phyloP scores from a whole-genome alignment of 805 yeast genomes.

The Wickerhamomyces rabaulensis region DNA sequence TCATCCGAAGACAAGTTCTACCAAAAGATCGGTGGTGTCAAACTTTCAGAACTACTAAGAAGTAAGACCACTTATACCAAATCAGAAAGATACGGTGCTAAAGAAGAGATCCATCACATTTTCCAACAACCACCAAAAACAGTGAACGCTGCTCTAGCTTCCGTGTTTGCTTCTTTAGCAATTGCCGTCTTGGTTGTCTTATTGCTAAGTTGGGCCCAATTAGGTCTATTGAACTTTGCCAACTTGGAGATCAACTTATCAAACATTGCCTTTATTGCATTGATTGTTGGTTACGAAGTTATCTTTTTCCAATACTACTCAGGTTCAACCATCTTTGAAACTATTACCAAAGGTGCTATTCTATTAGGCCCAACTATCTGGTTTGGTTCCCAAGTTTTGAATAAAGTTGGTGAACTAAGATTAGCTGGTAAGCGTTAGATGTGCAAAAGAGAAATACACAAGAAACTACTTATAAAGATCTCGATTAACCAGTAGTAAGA shows the following conservation, averaged over 20 bases:
- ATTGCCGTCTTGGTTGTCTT: conserved; percentile 11
- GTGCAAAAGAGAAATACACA: not conserved
- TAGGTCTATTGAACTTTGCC: conserved; percentile 18
- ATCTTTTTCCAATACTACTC: conserved; percentile 23
- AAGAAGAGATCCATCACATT: conserved; percentile 24
- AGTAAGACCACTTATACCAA: conserved; percentile 10
- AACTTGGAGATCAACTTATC: conserved; percentile 14
- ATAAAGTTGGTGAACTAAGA: conserved; percentile 23
- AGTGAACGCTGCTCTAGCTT: conserved; percentile 16
- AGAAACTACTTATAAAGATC: not conserved
- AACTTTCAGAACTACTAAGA: conserved; percentile 14
- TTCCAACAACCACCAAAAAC: conserved; percentile 19
- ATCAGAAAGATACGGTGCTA: conserved; percentile 16
- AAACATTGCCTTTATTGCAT: conserved; percentile 15
- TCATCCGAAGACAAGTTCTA: conserved; percentile 4
- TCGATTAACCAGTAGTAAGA: not conserved
- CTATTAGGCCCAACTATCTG: conserved; percentile 23
- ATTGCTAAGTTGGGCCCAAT: conserved; percentile 14
- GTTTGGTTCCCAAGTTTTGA: conserved; percentile 24
- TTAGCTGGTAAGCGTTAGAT: conserved; percentile 23
- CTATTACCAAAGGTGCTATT: conserved; percentile 14
- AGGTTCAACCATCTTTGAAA: conserved; percentile 20
- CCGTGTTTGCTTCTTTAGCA: conserved; percentile 14
- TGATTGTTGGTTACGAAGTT: conserved; percentile 18
- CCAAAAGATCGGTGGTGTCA: conserved; percentile 16